Base-by-base conservation (phyloP, 2,329 filamentous ascomycete genomes). In the Chrysosporium keratinophilum region DNA sequence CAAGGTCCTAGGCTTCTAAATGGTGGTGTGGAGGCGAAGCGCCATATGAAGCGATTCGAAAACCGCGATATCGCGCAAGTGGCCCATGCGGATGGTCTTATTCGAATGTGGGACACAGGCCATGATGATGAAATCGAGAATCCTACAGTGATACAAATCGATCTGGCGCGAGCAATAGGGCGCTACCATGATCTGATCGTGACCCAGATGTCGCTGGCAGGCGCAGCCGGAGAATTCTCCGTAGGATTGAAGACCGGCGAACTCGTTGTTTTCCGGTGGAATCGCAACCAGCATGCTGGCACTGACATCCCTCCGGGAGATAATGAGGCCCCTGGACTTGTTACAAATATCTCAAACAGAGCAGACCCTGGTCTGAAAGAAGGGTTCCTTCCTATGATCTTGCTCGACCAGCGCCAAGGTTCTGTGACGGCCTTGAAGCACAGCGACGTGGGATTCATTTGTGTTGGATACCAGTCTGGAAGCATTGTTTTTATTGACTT, bases 81-180 rank as follows among this genome's bases (percentile, higher is more conserved):
- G 3, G 85, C 88, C 0, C 91, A 98, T 67, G 88, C 85, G 2
- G 93, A 98, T 69, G 88, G 90, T 51, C 94, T 87, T 0, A 76
- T 98, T n/a, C 79, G 90, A 33, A 75, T 97, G 5, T 98, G 90
- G 89, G 93, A 98, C 69, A 81, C 85, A 17, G 93, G 93, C 0
- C 87, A 95, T 63, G 87, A 82, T 12, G 93, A 98, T 64, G 88
- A 96, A 63, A 86, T 98, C 49, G 93, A 98, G 68, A 97, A 97
- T 63, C 78, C 81, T 11, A 76, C 77, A 3, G 78, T 88, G 51
- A 73, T 97, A 20, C 91, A 98, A 70, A 82, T 95, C 5, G 91
- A 98, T 63, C 76, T 97, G 37, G 85, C 87, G 5, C 80, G 88
- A 58, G 87, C 91, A 1, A 75, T 97, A 3, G 86, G 85, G 50